Percentiles rank a stretch among this genome's conserved stretches.
Conservation (phyloP, 2,329 filamentous ascomycete genomes). For the Talaromyces funiculosus region DNA sequence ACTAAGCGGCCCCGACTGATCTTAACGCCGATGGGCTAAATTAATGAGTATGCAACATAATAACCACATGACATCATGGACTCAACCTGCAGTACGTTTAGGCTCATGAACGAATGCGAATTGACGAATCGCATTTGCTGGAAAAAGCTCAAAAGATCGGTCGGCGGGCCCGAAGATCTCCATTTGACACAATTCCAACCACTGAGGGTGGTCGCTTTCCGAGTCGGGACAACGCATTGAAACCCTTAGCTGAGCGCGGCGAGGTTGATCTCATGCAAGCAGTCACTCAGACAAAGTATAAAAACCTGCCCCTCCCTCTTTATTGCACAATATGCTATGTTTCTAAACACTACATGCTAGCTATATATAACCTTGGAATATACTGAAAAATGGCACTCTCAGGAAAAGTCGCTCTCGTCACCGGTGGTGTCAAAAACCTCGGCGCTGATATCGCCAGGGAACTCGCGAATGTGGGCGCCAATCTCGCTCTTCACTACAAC, state of each 20-base stretch:
- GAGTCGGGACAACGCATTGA: background rate
- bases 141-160: background rate
- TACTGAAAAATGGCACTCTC: constrained; percentile 20
- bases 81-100: too few species aligned
- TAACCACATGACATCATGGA: too few species aligned
- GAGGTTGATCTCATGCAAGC: background rate
- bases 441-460: constrained; percentile 36
- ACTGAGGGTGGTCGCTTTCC: background rate
- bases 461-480: constrained; percentile 30
- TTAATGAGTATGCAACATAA: too few species aligned
- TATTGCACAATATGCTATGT: background rate
- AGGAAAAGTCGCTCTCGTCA: constrained; percentile 39
- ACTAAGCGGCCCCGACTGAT: too few species aligned
- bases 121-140: background rate
- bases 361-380: background rate
- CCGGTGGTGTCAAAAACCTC: constrained; percentile 41
- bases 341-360: background rate
- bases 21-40: too few species aligned
- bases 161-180: background rate
- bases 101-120: too few species aligned
- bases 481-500: constrained; percentile 40
- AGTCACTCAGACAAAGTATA: background rate
- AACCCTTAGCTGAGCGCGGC: background rate
- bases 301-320: background rate
- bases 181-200: background rate